Evolutionary conservation across 768 basidiomycete genomes (phyloP).

Genomic region (Kwoniella pini): DNA sequence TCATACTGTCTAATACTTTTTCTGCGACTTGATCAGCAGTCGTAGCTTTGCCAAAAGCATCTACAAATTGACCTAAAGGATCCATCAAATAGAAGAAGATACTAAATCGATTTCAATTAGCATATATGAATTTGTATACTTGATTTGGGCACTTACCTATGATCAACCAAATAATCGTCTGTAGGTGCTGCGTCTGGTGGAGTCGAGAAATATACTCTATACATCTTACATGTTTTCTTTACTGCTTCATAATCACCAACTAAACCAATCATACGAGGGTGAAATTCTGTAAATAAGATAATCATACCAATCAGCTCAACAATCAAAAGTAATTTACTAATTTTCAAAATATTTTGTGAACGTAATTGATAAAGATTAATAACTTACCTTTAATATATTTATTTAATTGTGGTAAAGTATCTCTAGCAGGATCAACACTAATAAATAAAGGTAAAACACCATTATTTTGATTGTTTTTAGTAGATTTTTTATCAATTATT

Average conservation of each 20-base stretch:
- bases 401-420: slow-evolving; percentile 60
- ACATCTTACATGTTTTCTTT: slow-evolving; percentile 88
- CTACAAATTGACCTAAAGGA: slow-evolving; percentile 87
- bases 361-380: not conserved
- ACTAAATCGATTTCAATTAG: slow-evolving; percentile 58
- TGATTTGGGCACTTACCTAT: slow-evolving; percentile 47
- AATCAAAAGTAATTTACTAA: too few species aligned
- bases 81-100: slow-evolving; percentile 99
- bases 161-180: slow-evolving; percentile 95
- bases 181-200: slow-evolving; percentile 69
- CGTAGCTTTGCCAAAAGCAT: slow-evolving; percentile 88
- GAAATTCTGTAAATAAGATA: too few species aligned
- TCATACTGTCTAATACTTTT: slow-evolving; percentile 55
- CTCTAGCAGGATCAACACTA: slow-evolving; percentile 93
- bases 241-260: slow-evolving; percentile 80
- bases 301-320: too few species aligned
- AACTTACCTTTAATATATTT: slow-evolving; percentile 57
- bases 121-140: not conserved
- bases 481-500: slow-evolving; percentile 27
- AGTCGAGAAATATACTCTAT: slow-evolving; percentile 98
- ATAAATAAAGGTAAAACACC: slow-evolving; percentile 85
- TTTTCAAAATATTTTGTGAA: too few species aligned
- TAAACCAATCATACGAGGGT: slow-evolving; percentile 83
- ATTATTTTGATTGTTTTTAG: not conserved
- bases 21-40: slow-evolving; percentile 65